Base-by-base conservation (phyloP, 2,329 filamentous ascomycete species). In the Blastomyces emzantsi region DNA sequence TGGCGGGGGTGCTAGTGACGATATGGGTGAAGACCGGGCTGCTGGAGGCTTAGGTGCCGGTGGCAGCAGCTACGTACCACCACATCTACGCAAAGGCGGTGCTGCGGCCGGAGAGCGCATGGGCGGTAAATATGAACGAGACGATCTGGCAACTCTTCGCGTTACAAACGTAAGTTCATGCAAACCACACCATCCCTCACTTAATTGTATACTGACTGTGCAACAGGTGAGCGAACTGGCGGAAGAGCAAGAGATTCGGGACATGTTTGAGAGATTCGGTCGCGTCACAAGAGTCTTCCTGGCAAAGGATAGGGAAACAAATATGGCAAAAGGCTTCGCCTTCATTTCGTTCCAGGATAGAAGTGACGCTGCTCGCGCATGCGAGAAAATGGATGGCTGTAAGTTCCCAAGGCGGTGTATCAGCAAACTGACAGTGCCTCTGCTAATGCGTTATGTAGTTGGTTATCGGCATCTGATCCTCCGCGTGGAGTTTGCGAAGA, bases 191-290 rank as follows among this genome's bases (percentile, higher is more conserved):
- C 30, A n/a, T 63, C 47, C 56, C 19, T 60, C 63, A 61, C 58
- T 55, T 56, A 52, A 39, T 51, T 61, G 19, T 13, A 30, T 41
- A 22, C 70, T 62, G 49, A 62, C 65, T 62, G 64, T 60, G 51
- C 57, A 64, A 72, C 71, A 93, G 90, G 90, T 96, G 67, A 96
- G 90, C 76, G 94, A 99, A 78, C 90, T 97, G 83, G 94, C 94
- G 69, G 94, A 99, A 79, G 94, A 99, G 79, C 82, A 86, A 76
- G 94, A 99, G 78, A 84, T 99, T 69, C 90, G 94, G 75, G 92
- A 96, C 77, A 92, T 99, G 87, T 99, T 99, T 82, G 92, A 96
- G 82, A 87, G 94, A 70, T 97, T 94, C 77, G 94, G 94, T 74
- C 90, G 92, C 70, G 94, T 99, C 74, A 97, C 93, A 64, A 87